Evolutionary conservation across 768 basidiomycete species (phyloP).

Genomic region (Galerina sulciceps): DNA sequence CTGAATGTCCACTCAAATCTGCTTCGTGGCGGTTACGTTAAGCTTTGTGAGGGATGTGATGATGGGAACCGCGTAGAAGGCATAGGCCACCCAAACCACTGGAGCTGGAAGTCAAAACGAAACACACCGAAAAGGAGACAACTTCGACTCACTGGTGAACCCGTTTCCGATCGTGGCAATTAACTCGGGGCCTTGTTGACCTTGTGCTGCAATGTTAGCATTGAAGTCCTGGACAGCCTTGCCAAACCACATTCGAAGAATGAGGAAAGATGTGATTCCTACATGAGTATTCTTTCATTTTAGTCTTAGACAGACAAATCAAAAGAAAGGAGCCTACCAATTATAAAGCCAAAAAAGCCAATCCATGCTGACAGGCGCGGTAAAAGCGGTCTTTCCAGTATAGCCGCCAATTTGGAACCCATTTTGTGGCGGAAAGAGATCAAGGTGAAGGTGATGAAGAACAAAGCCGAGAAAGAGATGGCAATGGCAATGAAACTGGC

Average conservation of each 20-base stretch:
- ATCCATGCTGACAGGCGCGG: conserved; percentile 73
- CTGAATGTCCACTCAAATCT: background rate
- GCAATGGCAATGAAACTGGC: conserved; percentile 68
- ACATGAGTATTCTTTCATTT: background rate
- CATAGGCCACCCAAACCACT: conserved; percentile 85
- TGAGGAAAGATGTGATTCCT: conserved; percentile 73
- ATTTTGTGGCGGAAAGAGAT: conserved; percentile 71
- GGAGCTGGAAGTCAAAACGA: background rate
- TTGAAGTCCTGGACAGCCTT: conserved; percentile 84
- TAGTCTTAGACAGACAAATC: background rate
- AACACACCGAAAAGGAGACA: background rate
- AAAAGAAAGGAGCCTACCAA: conserved; percentile 46
- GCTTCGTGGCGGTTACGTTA: conserved; percentile 51
- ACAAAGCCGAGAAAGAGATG: conserved; percentile 57
- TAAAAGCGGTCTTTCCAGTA: conserved; percentile 59
- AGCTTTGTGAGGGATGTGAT: conserved; percentile 71
- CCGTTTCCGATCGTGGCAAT: conserved; percentile 69
- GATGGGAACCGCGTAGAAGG: conserved; percentile 73
- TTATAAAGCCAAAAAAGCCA: conserved; percentile 76
- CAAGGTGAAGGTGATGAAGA: conserved; percentile 68
- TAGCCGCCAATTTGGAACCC: conserved; percentile 49
- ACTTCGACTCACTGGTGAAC: conserved; percentile 65
- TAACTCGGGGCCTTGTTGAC: conserved; percentile 58
- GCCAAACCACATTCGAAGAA: conserved; percentile 81
- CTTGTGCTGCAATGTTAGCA: conserved; percentile 54